Evolutionary conservation across 129 eudicot species (phyloP), one percentile per base, ranked within the genome.

Genomic region (Erigeron canadensis): DNA sequence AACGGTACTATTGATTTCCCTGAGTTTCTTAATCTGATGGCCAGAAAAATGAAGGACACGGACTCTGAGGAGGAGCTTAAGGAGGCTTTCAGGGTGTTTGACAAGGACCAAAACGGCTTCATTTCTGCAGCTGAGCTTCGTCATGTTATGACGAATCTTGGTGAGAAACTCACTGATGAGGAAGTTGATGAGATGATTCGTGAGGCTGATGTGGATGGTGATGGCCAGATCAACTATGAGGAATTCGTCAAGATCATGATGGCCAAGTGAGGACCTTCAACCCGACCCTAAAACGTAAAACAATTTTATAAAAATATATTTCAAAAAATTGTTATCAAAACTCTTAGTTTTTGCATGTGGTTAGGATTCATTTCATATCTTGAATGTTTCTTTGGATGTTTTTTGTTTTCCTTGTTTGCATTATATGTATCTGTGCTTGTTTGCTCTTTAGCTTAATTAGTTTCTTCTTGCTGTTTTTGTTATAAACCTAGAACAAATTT

Each of bases 191-290:
- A 88, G 77, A 88, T 88, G 95, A 83, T 88, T 22, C 95, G 90
- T 34, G 95, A 88, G 58, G 95, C 95, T 72, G 95, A 88, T 74
- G 91, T 86, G 50, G 95, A 88, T 55, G 91, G 95, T 51, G 95
- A 88, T 77, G 91, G 95, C 17, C 91, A 88, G 82, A 88, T 88
- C 88, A 88, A 88, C 88, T 88, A 88, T 38, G 95, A 83, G 81
- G 95, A 88, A 77, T 88, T 88, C 42, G 95, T 88, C 83, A 88
- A 88, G 85, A 86, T 88, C 79, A 88, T 88, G 95, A 88, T 88
- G 95, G 95, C 95, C 84, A 88, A 88, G 90, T 88, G 95, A 88
- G 90, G 77, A 74, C 40, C 78, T 72, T 57, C 76, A 45, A 70
- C 77, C 74, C 58, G 58, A 72, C 48, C 17, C 70, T 78, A 73